Base-by-base conservation (phyloP, 1,139 yeast genomes). In the Sugiyamaella xylanicola region DNA sequence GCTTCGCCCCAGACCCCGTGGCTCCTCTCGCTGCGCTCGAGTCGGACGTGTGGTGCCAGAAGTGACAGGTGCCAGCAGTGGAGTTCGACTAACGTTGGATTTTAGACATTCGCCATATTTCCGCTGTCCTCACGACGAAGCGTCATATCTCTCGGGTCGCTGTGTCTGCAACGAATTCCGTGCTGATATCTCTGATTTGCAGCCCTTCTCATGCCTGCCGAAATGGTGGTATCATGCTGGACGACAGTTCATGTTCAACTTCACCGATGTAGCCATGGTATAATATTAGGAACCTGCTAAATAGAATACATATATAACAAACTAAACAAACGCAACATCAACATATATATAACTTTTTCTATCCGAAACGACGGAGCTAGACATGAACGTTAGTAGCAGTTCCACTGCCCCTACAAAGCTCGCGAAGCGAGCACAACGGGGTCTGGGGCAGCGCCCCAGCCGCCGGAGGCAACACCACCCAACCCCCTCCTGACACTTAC, bases 191-290 rank as follows among this genome's bases (percentile, higher is more conserved):
- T 78, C 87, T 46, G 96, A 89, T 67, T 75, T 83, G 13, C 74
- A 75, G 53, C 74, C 79, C 0, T 83, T 80, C 64, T 87, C 96
- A 63, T 91, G 98, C 72, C 72, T 91, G 57, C 82, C 87, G 43
- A 76, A 86, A 61, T 91, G 97, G 96, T 90, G 96, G 96, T 81
- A 95, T 40, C 72, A 70, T 55, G 70, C 71, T 2, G 74, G 74
- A 7, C 60, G 64, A 45, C 68, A 69, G 48, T 67, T 67, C 47
- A 58, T 72, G 55, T 68, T 66, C 59, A 63, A 66, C 42, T 63
- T 68, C 52, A 61, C 65, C 11, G 61, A 63, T 41, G 50, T 52
- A 16, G 50, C 35, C 35, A 37, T 19, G 39, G 46, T 40, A 51
- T 46, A 51, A 48, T 51, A 45, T 43, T 25, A 39, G 16, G 41